Evolutionary conservation across 2,329 filamentous ascomycete species (phyloP), one percentile per base, ranked within the genome.

Genomic region (Aspergillus fischeri): DNA sequence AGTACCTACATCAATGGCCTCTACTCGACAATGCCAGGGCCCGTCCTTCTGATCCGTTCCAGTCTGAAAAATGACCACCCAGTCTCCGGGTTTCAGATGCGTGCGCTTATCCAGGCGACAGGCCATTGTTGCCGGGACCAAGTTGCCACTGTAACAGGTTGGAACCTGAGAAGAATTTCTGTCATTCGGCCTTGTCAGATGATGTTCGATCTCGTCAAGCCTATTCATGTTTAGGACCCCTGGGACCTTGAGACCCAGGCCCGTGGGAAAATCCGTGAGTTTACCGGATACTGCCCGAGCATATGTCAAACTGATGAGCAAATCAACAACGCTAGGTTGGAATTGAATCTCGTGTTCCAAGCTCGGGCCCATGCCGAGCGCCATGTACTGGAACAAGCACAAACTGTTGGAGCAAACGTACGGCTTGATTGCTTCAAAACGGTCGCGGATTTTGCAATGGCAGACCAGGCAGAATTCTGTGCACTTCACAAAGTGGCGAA

Each of bases 391-490:
- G 67, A 90, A 96, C 3, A 96, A 77, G 67, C 92, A 97, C 3
- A 97, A 79, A 1, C 81, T 78, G 11, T 84, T 82, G 24, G 84
- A 83, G 73, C 92, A 97, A 48, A 96, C 91, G 59, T 89, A 91
- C 1, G 78, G 78, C 57, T 78, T 80, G 29, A 80, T 55, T 0
- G 78, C 75, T 61, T 80, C 77, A 41, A 93, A 86, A 0, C 84
- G 82, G 2, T 80, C 80, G 1, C 83, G 73, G 38, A 90, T 81
- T 63, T 82, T 87, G 63, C 83, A 83, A 71, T 95, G 90, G 67
- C 92, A 97, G 25, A 92, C 86, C 54, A 96, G 81, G 71, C 92
- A 97, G 71, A 93, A 96, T 54, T 94, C 86, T 0, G 90, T 91
- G 70, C 91, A 96, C 57, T 85, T 86, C 7, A 89, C 83, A 58